These are phyloP conservation scores for Brasenia schreberi DNA, from an alignment of 164 flowering plant genomes.

Conservation along the genomic window DNA sequence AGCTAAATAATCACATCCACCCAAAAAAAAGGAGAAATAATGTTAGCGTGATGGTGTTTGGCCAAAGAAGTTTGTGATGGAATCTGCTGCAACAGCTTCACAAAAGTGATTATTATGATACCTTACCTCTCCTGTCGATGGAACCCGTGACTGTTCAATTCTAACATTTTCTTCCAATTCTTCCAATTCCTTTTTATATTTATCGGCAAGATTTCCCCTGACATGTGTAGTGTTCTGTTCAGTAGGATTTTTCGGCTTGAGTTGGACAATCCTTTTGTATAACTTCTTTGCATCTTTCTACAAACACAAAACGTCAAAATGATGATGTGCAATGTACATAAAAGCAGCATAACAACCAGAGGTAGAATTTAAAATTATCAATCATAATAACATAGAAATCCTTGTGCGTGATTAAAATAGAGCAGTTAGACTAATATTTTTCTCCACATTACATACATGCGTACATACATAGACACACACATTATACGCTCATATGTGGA, in stretches of 20 bases:
- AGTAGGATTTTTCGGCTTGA: constrained; percentile 21
- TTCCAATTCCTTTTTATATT: constrained; percentile 43
- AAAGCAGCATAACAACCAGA: neutral
- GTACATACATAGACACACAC: neutral
- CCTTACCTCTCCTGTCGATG: constrained; percentile 35
- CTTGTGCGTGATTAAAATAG: neutral
- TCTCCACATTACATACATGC: neutral
- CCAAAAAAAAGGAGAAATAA: neutral
- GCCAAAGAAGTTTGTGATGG: no score
- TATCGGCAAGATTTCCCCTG: constrained; percentile 33
- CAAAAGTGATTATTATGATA: neutral
- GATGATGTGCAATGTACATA: neutral
- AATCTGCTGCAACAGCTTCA: neutral
- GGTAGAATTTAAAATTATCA: no score
- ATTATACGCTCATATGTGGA: neutral
- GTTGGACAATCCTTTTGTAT: constrained; percentile 26
- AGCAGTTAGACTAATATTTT: neutral
- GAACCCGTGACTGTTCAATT: constrained; percentile 34
- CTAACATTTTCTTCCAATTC: constrained; percentile 48
- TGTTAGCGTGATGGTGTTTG: no score
- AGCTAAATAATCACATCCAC: neutral
- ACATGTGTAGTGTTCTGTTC: constrained; percentile 14
- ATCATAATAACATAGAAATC: neutral
- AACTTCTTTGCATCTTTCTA: constrained; percentile 37
- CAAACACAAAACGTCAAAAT: neutral